Evolutionary conservation across 345 rosid genomes (phyloP).

Genomic region (Aquilaria yunnanensis): DNA sequence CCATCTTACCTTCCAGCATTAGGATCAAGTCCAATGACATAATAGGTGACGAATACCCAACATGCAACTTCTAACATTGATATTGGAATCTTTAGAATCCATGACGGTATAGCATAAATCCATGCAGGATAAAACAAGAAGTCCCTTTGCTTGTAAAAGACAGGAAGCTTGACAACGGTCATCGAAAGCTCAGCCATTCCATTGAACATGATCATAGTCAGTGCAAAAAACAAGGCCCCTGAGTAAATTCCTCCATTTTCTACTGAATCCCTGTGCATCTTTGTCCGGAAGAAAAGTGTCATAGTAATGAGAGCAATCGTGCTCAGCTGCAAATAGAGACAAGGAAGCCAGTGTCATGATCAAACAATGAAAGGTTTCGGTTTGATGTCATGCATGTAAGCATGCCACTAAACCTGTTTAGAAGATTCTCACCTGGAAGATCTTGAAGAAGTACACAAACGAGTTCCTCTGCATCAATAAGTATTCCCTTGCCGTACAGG

Average conservation of each 20-base stretch:
- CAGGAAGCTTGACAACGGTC: conserved; percentile 77
- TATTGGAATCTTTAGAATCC: conserved; percentile 77
- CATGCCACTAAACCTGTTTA: not conserved
- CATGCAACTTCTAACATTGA: conserved; percentile 57
- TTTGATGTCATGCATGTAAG: no score
- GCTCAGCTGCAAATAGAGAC: conserved; percentile 24
- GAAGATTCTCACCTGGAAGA: conserved; percentile 27
- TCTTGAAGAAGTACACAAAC: conserved; percentile 43
- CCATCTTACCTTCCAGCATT: conserved; percentile 47
- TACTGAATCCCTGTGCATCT: conserved; percentile 37
- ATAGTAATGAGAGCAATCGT: conserved; percentile 23
- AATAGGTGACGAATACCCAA: conserved; percentile 60
- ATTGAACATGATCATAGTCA: conserved; percentile 48
- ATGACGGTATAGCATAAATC: conserved; percentile 72
- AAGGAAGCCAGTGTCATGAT: no score
- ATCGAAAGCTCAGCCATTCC: conserved; percentile 71
- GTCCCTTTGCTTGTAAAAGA: conserved; percentile 83
- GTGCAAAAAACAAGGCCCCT: conserved; percentile 62
- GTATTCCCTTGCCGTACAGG: conserved; percentile 43
- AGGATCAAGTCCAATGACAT: conserved; percentile 72
- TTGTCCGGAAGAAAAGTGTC: conserved; percentile 58
- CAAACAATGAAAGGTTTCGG: no score
- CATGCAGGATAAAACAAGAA: conserved; percentile 75
- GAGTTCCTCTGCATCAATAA: conserved; percentile 63
- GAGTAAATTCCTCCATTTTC: conserved; percentile 42